A percentile compares a stretch with the other conserved stretches of the same genome.
Evolutionary conservation across 352 stramenopile species (phyloP).

Genomic region (Pythium aquatile): DNA sequence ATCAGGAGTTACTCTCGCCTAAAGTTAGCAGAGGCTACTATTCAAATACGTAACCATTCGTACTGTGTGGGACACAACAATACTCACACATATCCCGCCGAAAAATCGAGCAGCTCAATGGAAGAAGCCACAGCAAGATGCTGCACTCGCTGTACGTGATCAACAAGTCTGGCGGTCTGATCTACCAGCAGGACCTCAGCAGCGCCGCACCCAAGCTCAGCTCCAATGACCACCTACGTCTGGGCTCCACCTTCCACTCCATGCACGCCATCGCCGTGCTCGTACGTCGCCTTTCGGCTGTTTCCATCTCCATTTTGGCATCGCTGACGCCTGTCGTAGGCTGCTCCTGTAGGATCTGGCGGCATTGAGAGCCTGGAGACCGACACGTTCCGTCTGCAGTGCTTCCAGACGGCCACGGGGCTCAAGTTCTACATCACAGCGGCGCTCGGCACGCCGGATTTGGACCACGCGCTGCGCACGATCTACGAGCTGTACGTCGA

Average conservation of each 20-base stretch:
- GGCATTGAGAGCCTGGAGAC: slow-evolving; percentile 92
- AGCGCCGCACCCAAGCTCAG: slow-evolving; percentile 77
- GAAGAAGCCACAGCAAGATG: slow-evolving; percentile 40
- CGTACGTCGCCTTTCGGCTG: slow-evolving; percentile 20
- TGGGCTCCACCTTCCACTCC: slow-evolving; percentile 94
- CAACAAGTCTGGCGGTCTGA: slow-evolving; percentile 92
- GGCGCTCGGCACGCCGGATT: slow-evolving; percentile 73
- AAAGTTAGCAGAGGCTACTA: not conserved
- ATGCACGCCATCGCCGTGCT: slow-evolving; percentile 92
- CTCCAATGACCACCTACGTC: slow-evolving; percentile 90
- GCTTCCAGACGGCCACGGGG: slow-evolving; percentile 91
- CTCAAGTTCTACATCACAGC: slow-evolving; percentile 95
- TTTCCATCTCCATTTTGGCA: slow-evolving; percentile 2
- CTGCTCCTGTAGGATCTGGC: slow-evolving; percentile 75
- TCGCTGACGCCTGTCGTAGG: slow-evolving; percentile 28
- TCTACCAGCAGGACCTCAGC: slow-evolving; percentile 93
- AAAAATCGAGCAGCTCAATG: slow-evolving; percentile 1
- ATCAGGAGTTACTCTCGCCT: not conserved
- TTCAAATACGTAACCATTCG: not conserved
- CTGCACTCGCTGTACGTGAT: slow-evolving; percentile 93
- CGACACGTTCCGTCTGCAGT: slow-evolving; percentile 90
- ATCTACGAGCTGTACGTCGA: slow-evolving; percentile 95
- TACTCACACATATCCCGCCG: not conserved
- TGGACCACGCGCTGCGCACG: slow-evolving; percentile 81
- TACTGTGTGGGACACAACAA: slow-evolving; percentile 14